phyloP scores from a whole-genome alignment of 441 rosid species.

The Corymbia calophylla region DNA sequence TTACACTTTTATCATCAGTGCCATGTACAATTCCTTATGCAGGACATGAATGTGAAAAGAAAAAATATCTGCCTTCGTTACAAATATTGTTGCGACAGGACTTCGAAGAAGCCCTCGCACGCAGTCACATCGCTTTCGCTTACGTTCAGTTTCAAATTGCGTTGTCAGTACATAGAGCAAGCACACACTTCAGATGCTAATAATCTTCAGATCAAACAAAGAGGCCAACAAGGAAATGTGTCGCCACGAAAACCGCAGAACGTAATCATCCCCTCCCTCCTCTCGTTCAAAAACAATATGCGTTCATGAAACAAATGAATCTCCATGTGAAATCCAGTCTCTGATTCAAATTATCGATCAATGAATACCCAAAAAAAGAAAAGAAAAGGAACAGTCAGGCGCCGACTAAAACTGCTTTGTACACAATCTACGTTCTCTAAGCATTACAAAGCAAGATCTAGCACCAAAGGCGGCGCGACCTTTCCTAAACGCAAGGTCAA shows the following conservation, averaged over 20 bases:
- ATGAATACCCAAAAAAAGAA: not conserved
- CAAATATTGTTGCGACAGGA: not conserved
- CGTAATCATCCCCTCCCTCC: not conserved
- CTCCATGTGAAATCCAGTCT: not conserved
- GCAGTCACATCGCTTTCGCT: not conserved
- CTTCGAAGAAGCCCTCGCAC: not conserved
- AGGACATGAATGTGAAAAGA: too few relatives aligned
- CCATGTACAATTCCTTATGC: not conserved
- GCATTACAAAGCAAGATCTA: too few relatives aligned
- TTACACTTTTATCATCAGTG: too few relatives aligned
- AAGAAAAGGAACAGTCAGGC: too few relatives aligned
- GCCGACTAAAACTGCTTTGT: too few relatives aligned
- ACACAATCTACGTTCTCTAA: too few relatives aligned
- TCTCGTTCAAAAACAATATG: not conserved
- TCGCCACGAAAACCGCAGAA: not conserved
- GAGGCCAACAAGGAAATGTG: too few relatives aligned
- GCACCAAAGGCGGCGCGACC: too few relatives aligned
- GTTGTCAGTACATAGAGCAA: not conserved
- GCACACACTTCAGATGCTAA: not conserved
- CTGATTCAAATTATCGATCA: not conserved
- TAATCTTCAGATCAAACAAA: accelerated
- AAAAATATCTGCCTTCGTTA: not conserved
- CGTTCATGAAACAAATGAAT: not conserved
- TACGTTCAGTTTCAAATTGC: not conserved
- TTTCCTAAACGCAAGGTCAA: too few relatives aligned